Evolutionary conservation across 306 rosid species (phyloP).

Genomic region (Heteromeles arbutifolia): DNA sequence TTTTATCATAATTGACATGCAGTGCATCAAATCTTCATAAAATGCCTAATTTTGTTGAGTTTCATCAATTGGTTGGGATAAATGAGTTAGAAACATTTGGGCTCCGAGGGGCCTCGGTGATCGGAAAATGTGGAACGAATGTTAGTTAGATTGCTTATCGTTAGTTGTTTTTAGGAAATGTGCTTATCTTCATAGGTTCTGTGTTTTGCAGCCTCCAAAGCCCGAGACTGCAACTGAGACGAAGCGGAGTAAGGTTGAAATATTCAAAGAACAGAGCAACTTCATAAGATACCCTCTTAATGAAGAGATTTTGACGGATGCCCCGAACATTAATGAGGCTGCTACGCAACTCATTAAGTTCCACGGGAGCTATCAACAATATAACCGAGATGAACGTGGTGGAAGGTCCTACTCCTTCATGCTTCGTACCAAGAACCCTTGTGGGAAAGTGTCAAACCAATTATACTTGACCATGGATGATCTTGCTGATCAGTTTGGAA

Average conservation of each 20-base stretch:
- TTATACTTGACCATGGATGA: constrained; percentile 99
- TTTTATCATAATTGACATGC: no score
- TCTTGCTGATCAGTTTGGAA: constrained; percentile 97
- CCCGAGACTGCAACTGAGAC: constrained; percentile 44
- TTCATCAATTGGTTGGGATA: background rate
- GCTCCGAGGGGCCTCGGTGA: background rate
- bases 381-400: constrained; percentile 87
- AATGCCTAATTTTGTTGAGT: background rate
- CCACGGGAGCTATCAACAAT: constrained; percentile 96
- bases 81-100: background rate
- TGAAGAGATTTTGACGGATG: constrained; percentile 80
- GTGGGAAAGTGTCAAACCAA: constrained; percentile 80
- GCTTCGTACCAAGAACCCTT: constrained; percentile 96
- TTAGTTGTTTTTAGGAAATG: background rate
- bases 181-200: background rate
- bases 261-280: constrained; percentile 88
- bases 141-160: background rate
- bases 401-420: constrained; percentile 75
- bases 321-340: constrained; percentile 85
- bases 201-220: constrained; percentile 52
- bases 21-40: background rate
- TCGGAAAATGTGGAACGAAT: background rate
- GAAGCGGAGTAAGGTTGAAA: constrained; percentile 96
- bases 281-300: constrained; percentile 86
- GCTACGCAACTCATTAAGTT: constrained; percentile 90